phyloP scores from a whole-genome alignment of 352 stramenopile genomes.

The Phytophthora melonis region DNA sequence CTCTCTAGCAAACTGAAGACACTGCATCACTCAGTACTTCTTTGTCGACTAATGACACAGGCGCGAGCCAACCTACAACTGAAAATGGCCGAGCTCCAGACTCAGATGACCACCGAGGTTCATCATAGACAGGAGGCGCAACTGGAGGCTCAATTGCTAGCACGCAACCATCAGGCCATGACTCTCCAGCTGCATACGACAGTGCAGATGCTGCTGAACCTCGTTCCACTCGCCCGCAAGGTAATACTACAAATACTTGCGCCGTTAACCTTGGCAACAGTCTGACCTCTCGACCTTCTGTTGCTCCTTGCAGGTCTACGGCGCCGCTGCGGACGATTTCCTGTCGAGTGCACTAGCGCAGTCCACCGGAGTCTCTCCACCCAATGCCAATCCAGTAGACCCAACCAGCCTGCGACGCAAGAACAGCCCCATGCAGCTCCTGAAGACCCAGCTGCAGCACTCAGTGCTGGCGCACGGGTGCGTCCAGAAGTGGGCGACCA shows the following conservation, averaged over 20 bases:
- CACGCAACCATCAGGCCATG: conserved; percentile 77
- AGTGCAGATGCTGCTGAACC: conserved; percentile 77
- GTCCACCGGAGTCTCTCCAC: conserved; percentile 38
- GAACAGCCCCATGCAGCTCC: conserved; percentile 44
- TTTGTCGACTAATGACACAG: conserved; percentile 9
- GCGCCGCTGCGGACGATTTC: conserved; percentile 64
- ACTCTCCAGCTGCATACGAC: conserved; percentile 77
- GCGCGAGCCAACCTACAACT: conserved; percentile 30
- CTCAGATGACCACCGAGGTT: conserved; percentile 44
- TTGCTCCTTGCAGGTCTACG: conserved; percentile 58
- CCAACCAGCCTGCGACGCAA: conserved; percentile 14
- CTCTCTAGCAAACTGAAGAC: neutral
- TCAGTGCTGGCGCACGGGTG: conserved; percentile 65
- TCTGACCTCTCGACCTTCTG: neutral
- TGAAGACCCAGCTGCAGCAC: conserved; percentile 64
- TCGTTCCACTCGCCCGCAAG: conserved; percentile 71
- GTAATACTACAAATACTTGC: conserved; percentile 13
- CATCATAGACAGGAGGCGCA: conserved; percentile 68
- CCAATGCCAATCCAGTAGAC: neutral
- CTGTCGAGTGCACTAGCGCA: conserved; percentile 64
- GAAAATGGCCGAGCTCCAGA: conserved; percentile 43
- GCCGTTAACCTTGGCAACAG: neutral
- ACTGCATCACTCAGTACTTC: neutral
- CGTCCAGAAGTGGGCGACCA: conserved; percentile 64
- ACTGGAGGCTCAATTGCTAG: conserved; percentile 62